Evolutionary conservation across 2,329 filamentous ascomycete genomes (phyloP).

Genomic region (Coniochaeta sp.): DNA sequence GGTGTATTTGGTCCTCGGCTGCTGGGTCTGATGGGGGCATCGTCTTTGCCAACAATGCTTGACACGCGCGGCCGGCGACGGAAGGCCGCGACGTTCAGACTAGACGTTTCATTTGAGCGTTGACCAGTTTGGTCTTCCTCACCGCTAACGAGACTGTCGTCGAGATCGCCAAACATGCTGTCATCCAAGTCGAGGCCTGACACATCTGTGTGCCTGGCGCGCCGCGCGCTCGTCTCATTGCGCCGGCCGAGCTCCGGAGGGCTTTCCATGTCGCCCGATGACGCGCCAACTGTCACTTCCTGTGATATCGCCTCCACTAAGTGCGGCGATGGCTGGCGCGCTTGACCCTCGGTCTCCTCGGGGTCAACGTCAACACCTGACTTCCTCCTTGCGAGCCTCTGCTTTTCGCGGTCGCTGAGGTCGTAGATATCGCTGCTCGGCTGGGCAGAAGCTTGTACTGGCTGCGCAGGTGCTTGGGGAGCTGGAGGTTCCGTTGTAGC

Average conservation of each 20-base stretch:
- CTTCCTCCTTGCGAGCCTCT: constrained; percentile 13
- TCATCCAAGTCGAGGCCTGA: constrained; percentile 42
- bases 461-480: constrained; percentile 3
- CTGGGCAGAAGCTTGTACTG: constrained; percentile 6
- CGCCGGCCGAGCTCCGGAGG: constrained; percentile 28
- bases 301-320: constrained; percentile 15
- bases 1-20: constrained; percentile 41
- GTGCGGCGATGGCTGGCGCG: background rate
- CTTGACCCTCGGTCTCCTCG: background rate
- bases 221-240: constrained; percentile 22
- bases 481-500: background rate
- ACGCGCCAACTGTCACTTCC: constrained; percentile 10
- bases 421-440: constrained; percentile 23
- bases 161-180: constrained; percentile 38
- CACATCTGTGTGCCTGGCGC: constrained; percentile 23
- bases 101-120: constrained; percentile 35
- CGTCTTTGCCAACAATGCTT: constrained; percentile 42
- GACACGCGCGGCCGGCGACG: constrained; percentile 39
- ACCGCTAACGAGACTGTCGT: constrained; percentile 26
- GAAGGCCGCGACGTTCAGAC: constrained; percentile 38
- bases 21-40: constrained; percentile 44
- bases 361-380: background rate
- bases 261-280: constrained; percentile 10
- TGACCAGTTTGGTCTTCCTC: constrained; percentile 20
- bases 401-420: constrained; percentile 26